These are phyloP conservation scores for Jimgerdemannia flammicorona DNA, from an alignment of 192 early-diverging fungal species.

Conservation along the genomic window DNA sequence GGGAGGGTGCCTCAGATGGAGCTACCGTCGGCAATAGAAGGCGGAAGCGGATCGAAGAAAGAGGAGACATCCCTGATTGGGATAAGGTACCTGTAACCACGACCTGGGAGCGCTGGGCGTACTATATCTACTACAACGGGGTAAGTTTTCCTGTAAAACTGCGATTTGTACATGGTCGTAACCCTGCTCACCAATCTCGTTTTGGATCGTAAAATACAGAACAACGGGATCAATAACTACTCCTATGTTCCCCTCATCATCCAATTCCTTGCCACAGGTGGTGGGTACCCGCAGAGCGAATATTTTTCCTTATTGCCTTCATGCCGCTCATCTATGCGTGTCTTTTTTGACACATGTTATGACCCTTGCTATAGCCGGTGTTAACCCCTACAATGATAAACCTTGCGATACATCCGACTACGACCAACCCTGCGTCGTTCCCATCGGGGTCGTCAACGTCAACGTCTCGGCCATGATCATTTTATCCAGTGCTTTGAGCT, in stretches of 20 bases:
- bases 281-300: neutral
- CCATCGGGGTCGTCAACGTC: slow-evolving; percentile 9
- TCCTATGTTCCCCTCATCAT: slow-evolving; percentile 17
- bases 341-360: neutral
- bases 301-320: neutral
- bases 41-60: too few relatives aligned
- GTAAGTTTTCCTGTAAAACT: slow-evolving; percentile 8
- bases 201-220: neutral
- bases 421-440: neutral
- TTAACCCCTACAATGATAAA: neutral
- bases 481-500: slow-evolving; percentile 22
- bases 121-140: slow-evolving; percentile 25
- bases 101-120: slow-evolving; percentile 19
- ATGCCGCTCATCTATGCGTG: neutral
- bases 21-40: too few relatives aligned
- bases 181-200: too few relatives aligned
- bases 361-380: neutral
- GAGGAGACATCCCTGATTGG: neutral
- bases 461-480: slow-evolving; percentile 27
- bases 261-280: slow-evolving; percentile 6
- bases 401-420: neutral
- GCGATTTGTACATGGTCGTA: too few relatives aligned
- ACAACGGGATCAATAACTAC: slow-evolving; percentile 23
- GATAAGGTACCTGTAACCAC: slow-evolving; percentile 20
- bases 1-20: too few relatives aligned